phyloP scores from a whole-genome alignment of 352 stramenopile species.

The Phytophthora megakarya region DNA sequence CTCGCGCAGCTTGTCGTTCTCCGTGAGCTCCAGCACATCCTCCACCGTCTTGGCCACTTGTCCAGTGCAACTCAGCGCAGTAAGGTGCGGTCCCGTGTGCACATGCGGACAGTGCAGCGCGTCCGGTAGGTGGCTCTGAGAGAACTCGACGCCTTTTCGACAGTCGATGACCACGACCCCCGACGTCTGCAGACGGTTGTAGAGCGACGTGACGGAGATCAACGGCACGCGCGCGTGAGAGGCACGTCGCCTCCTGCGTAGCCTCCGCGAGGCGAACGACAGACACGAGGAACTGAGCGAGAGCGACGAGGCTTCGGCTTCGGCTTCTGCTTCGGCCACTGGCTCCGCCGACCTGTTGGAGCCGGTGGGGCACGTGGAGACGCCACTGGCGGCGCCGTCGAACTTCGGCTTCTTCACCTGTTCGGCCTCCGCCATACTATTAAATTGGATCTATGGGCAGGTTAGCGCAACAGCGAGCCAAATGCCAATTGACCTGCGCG shows the following conservation, averaged over 20 bases:
- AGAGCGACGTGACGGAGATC: conserved; percentile 71
- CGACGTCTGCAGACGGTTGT: conserved; percentile 72
- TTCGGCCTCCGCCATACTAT: conserved; percentile 25
- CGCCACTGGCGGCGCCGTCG: conserved; percentile 28
- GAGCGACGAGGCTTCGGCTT: conserved; percentile 11
- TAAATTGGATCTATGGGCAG: not conserved
- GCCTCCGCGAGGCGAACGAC: conserved; percentile 32
- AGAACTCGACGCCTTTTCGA: conserved; percentile 56
- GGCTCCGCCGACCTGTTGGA: conserved; percentile 31
- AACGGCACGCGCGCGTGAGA: conserved; percentile 49
- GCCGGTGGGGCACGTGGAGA: conserved; percentile 34
- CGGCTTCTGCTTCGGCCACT: conserved; percentile 11
- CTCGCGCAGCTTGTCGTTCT: conserved; percentile 40
- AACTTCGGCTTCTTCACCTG: conserved; percentile 29
- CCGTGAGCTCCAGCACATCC: conserved; percentile 47
- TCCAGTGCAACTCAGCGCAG: conserved; percentile 28
- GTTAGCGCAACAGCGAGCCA: conserved; percentile 11
- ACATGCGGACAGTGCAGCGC: conserved; percentile 59
- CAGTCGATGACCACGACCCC: conserved; percentile 74
- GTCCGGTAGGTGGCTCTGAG: conserved; percentile 44
- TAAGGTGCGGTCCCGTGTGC: conserved; percentile 22
- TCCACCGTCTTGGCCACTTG: conserved; percentile 48
- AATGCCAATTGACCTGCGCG: conserved; percentile 38
- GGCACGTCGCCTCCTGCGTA: conserved; percentile 33
- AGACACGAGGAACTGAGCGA: conserved; percentile 29